phyloP scores from a whole-genome alignment of 805 yeast genomes.

The Starmerella stellata region DNA sequence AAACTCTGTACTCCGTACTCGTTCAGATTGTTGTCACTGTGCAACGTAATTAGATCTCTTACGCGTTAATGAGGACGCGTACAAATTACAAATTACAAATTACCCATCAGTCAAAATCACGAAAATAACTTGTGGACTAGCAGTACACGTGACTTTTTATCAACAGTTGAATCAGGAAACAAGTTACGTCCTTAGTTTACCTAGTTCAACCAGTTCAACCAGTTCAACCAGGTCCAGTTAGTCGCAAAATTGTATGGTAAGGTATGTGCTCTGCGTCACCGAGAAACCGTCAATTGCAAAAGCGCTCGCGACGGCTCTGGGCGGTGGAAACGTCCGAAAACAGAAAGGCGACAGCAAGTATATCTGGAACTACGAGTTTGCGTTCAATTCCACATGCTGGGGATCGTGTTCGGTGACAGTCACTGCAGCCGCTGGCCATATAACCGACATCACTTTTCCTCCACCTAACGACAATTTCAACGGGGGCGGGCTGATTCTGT shows the following conservation, averaged over 20 bases:
- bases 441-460: conserved; percentile 48
- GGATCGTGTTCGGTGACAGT: conserved; percentile 67
- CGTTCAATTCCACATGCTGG: conserved; percentile 40
- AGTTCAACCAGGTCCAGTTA: no score
- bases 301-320: conserved; percentile 53
- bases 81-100: no score
- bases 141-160: no score
- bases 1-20: no score
- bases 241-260: background rate
- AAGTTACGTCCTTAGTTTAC: no score
- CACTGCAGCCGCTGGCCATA: conserved; percentile 86
- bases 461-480: conserved; percentile 46
- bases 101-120: no score
- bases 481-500: conserved; percentile 45
- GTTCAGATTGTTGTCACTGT: no score
- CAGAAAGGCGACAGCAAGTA: conserved; percentile 38
- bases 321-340: conserved; percentile 45
- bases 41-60: no score
- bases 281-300: conserved; percentile 92
- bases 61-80: no score
- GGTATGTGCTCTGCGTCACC: conserved; percentile 67
- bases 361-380: conserved; percentile 65
- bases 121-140: no score
- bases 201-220: no score
- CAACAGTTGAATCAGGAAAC: no score